Conservation (phyloP, 2,329 filamentous ascomycete genomes). For the Fusarium begoniae region DNA sequence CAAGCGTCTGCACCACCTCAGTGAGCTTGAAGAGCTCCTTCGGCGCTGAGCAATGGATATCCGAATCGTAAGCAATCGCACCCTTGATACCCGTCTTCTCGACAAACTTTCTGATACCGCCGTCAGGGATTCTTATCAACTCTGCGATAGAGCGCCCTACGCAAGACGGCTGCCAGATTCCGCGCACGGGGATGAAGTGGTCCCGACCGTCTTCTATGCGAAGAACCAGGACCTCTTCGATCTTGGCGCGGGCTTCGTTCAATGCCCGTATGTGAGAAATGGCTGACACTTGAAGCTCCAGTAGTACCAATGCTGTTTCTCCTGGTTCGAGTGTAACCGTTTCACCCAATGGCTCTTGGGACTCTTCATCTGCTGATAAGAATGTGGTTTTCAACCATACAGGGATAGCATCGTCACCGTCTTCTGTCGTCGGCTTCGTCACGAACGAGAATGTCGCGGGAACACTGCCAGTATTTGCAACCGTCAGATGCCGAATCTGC, state of each 20-base stretch:
- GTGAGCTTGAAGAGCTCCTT: slow-evolving; percentile 91
- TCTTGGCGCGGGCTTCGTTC: slow-evolving; percentile 70
- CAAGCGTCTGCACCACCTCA: slow-evolving; percentile 73
- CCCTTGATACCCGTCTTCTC: slow-evolving; percentile 51
- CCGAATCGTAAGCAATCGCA: slow-evolving; percentile 64
- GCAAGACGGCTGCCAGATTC: slow-evolving; percentile 80
- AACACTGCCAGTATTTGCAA: slow-evolving; percentile 92
- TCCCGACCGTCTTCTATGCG: slow-evolving; percentile 86
- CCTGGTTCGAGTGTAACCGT: slow-evolving; percentile 82
- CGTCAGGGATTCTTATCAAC: slow-evolving; percentile 83
- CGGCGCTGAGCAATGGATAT: slow-evolving; percentile 81
- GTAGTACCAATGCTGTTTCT: slow-evolving; percentile 76
- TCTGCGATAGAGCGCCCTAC: slow-evolving; percentile 90
- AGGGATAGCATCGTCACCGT: slow-evolving; percentile 54
- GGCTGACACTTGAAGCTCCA: slow-evolving; percentile 74
- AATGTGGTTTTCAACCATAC: slow-evolving; percentile 79
- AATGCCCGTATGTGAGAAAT: slow-evolving; percentile 72
- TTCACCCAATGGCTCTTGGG: slow-evolving; percentile 46
- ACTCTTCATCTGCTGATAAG: slow-evolving; percentile 52
- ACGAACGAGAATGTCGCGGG: slow-evolving; percentile 83
- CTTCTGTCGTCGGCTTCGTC: slow-evolving; percentile 68
- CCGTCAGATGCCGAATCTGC: slow-evolving; percentile 74
- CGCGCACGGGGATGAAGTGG: slow-evolving; percentile 87
- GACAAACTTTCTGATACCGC: slow-evolving; percentile 72
- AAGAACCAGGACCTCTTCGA: slow-evolving; percentile 91